phyloP scores from a whole-genome alignment of 176 grass and related monocot genomes.

The Oryza nivara region DNA sequence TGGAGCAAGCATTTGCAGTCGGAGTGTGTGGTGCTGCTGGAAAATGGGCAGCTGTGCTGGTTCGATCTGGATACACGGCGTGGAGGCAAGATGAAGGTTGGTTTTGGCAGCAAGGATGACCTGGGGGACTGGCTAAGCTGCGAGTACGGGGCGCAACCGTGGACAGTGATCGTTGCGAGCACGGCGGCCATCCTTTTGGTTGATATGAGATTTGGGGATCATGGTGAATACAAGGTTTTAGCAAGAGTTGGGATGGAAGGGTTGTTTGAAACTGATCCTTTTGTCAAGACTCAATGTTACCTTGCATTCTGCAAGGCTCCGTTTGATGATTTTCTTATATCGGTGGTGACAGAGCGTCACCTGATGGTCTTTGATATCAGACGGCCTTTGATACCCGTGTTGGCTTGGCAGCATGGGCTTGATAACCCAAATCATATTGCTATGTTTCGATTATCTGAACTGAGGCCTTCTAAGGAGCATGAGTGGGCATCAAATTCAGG shows the following conservation, averaged over 20 bases:
- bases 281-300: conserved; percentile 47
- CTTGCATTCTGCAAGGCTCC: conserved; percentile 77
- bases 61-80: conserved; percentile 56
- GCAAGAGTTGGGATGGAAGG: conserved; percentile 48
- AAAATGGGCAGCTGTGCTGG: conserved; percentile 74
- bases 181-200: conserved; percentile 57
- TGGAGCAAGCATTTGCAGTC: conserved; percentile 70
- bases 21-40: conserved; percentile 63
- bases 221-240: conserved; percentile 46
- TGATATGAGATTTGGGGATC: conserved; percentile 62
- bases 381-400: conserved; percentile 52
- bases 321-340: conserved; percentile 72
- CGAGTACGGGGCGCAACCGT: conserved; percentile 69
- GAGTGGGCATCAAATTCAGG: conserved; percentile 58
- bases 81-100: conserved; percentile 55
- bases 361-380: conserved; percentile 74
- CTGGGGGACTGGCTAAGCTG: conserved; percentile 67
- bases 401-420: conserved; percentile 74
- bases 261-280: conserved; percentile 54
- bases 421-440: conserved; percentile 60
- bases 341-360: conserved; percentile 57
- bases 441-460: conserved; percentile 70
- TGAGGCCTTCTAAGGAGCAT: conserved; percentile 60
- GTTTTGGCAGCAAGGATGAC: conserved; percentile 40
- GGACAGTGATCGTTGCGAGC: conserved; percentile 62